Conservation (phyloP, 139 green algal species). For the Tetradesmus obliquus region DNA sequence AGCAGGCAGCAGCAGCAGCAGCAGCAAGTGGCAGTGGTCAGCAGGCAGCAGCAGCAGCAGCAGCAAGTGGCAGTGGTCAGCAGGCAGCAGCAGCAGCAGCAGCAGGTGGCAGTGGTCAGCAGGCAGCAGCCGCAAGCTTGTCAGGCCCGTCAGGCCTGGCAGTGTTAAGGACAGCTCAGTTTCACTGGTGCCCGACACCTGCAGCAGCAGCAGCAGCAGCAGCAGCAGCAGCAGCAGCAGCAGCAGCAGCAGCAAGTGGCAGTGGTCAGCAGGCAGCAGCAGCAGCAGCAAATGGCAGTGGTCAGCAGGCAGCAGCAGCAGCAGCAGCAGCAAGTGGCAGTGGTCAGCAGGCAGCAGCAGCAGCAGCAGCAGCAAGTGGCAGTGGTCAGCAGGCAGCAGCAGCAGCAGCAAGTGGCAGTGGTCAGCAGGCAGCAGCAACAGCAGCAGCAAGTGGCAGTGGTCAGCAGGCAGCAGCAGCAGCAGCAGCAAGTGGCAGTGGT, state of each 20-base stretch:
- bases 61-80: no score
- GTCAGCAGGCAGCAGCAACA: not conserved
- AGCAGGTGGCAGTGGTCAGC: no score
- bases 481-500: no score
- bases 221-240: not conserved
- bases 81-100: not conserved
- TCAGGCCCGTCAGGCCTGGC: not conserved
- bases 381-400: not conserved
- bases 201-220: not conserved
- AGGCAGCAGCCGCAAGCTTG: conserved; percentile 21
- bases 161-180: conserved; percentile 3
- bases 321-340: not conserved
- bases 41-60: not conserved
- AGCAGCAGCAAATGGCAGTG: not conserved
- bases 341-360: not conserved
- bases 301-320: not conserved
- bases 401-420: not conserved
- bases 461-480: not conserved
- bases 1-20: not conserved
- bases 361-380: not conserved
- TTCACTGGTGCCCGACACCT: not conserved
- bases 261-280: not conserved
- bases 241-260: not conserved
- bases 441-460: not conserved
- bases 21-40: no score